A percentile compares a stretch with the other conserved stretches of the same genome.
Evolutionary conservation across 2,329 filamentous ascomycete species (phyloP).

Genomic region (Colletotrichum destructivum): DNA sequence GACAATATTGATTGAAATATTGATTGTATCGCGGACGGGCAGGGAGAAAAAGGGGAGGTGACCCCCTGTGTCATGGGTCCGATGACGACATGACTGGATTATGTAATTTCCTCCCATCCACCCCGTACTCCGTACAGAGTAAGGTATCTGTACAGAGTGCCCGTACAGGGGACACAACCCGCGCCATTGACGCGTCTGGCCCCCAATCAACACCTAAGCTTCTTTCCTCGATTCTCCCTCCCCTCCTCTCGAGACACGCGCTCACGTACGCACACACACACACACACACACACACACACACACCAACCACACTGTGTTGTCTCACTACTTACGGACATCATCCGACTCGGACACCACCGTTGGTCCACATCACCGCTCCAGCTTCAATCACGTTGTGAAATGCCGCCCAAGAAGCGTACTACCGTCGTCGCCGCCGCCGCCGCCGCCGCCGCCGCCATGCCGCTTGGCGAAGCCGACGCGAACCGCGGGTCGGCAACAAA

Average conservation of each 20-base stretch:
- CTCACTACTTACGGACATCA: neutral
- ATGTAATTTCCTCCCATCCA: neutral
- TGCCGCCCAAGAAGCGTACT: slow-evolving; percentile 19
- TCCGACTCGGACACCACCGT: neutral
- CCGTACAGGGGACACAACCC: neutral
- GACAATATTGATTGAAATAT: neutral
- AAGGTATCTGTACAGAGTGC: too few relatives aligned
- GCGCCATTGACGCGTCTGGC: slow-evolving; percentile 4
- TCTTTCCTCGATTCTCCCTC: neutral
- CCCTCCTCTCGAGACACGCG: too few relatives aligned
- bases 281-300: too few relatives aligned
- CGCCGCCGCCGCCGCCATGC: neutral
- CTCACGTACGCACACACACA: too few relatives aligned
- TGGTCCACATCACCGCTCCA: neutral
- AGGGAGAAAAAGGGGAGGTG: neutral
- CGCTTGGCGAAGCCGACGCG: slow-evolving; percentile 27
- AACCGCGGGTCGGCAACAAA: slow-evolving; percentile 18
- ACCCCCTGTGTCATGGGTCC: neutral
- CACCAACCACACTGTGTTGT: too few relatives aligned
- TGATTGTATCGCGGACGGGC: neutral
- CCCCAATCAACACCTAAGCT: neutral
- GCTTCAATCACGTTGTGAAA: neutral
- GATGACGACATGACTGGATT: slow-evolving; percentile 14
- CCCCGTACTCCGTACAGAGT: neutral
- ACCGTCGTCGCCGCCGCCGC: neutral